Evolutionary conservation across 2,329 filamentous ascomycete genomes (phyloP), one percentile per base, ranked within the genome.

Genomic region (Teratosphaeria nubilosa): DNA sequence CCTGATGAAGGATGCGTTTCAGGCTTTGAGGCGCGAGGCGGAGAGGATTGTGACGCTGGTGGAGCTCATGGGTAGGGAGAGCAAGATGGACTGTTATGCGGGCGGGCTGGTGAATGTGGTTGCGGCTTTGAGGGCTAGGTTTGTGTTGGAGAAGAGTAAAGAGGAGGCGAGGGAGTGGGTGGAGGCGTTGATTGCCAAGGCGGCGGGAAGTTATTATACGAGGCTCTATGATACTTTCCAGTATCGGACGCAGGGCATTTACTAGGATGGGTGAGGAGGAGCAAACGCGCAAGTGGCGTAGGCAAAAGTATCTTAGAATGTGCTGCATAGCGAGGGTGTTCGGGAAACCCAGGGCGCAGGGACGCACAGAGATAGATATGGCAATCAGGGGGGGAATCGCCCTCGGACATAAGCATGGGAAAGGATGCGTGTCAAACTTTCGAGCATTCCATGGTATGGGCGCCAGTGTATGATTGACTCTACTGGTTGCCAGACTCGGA

Each of bases 211-310:
- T 73, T 94, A 94, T 75, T 92, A 91, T 72, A 92, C 89, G 70
- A 83, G 88, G 77, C 81, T 91, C 85, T 91, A 76, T 79, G 87
- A 72, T 60, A 71, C 69, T 30, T 92, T 91, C 77, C 88, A 92
- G 77, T 92, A 92, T 75, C 84, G 89, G 69, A 91, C 89, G 37
- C 88, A 92, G 74, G 89, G 88, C 65, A 92, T 92, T 74, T 92
- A 92, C 74, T 92, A 56, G 53, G 7, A n/a, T 41, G 34, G 13
- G 3, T 16, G 34, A n/a, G 13, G 10, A 41, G 34, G 10, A 41
- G 34, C 34, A 41, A 14, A 41, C 9, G 34, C 34, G 34, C 34
- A 41, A 41, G 34, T 41, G 34, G 34, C 34, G 34, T 41, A n/a
- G 34, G 34, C 34, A 41, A 16, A 16, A 16, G 34, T 5, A 41